Conservation (phyloP, 2,329 filamentous ascomycete genomes). For the Sporothrix schenckii region DNA sequence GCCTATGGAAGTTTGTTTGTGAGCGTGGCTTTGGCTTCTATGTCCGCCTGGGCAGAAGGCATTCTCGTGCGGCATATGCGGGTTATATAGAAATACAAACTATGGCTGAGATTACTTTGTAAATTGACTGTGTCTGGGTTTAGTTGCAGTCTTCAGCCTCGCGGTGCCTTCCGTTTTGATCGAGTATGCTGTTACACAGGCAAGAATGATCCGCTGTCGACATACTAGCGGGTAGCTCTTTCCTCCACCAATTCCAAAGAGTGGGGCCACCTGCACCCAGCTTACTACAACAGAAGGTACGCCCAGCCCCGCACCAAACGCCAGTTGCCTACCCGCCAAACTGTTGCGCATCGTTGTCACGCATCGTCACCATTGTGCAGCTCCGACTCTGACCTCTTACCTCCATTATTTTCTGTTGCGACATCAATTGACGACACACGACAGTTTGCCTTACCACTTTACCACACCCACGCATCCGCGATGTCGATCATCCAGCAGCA, state of each 20-base stretch:
- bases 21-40: too few species aligned
- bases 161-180: not conserved
- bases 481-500: slow-evolving; percentile 72
- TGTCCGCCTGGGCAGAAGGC: too few species aligned
- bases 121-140: not conserved
- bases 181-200: not conserved
- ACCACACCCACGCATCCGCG: slow-evolving; percentile 24
- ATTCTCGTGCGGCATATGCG: too few species aligned
- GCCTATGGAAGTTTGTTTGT: too few species aligned
- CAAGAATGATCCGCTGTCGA: not conserved
- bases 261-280: slow-evolving; percentile 17
- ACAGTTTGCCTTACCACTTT: too few species aligned
- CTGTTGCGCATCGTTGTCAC: slow-evolving; percentile 19
- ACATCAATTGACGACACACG: not conserved
- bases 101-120: too few species aligned
- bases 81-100: too few species aligned
- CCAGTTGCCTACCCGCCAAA: slow-evolving; percentile 23
- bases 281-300: not conserved
- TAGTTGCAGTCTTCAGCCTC: not conserved
- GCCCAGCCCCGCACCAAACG: slow-evolving; percentile 27
- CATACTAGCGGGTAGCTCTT: not conserved
- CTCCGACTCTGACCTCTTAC: not conserved
- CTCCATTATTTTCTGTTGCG: not conserved
- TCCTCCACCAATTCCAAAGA: slow-evolving; percentile 20
- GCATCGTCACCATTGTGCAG: not conserved